Conservation (phyloP, 2,329 filamentous ascomycete genomes). For the Penicillium sp. region DNA sequence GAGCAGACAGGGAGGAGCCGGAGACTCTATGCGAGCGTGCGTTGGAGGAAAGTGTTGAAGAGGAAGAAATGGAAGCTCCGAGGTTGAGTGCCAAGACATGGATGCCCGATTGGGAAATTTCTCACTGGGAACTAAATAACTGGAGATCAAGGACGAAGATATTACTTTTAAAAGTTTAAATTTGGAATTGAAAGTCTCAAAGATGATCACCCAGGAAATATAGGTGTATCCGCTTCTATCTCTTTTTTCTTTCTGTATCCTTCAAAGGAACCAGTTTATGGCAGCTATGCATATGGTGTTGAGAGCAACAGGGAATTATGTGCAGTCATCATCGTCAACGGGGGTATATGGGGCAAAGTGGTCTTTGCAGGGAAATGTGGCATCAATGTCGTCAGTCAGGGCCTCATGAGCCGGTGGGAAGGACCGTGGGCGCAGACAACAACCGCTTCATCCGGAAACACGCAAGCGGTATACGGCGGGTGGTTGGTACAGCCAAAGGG, state of each 20-base stretch:
- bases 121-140: conserved; percentile 5
- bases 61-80: conserved; percentile 11
- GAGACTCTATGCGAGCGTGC: neutral
- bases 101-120: conserved; percentile 22
- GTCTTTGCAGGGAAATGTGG: conserved; percentile 10
- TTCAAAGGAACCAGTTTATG: conserved; percentile 11
- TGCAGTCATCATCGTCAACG: conserved; percentile 26
- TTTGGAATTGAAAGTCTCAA: neutral
- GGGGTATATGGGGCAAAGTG: conserved; percentile 25
- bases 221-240: conserved; percentile 21
- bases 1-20: neutral
- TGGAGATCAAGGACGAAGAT: neutral
- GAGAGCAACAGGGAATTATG: conserved; percentile 21
- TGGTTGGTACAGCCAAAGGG: conserved; percentile 1
- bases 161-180: neutral
- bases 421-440: neutral
- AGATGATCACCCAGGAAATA: neutral
- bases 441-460: neutral
- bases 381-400: conserved; percentile 20
- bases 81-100: conserved; percentile 25
- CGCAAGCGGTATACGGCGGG: neutral
- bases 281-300: conserved; percentile 23
- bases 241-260: conserved; percentile 16
- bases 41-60: conserved; percentile 2
- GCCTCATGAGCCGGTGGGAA: conserved; percentile 11